These are phyloP conservation scores for Candida neerlandica DNA, from an alignment of 1,139 yeast species.

Conservation along the genomic window DNA sequence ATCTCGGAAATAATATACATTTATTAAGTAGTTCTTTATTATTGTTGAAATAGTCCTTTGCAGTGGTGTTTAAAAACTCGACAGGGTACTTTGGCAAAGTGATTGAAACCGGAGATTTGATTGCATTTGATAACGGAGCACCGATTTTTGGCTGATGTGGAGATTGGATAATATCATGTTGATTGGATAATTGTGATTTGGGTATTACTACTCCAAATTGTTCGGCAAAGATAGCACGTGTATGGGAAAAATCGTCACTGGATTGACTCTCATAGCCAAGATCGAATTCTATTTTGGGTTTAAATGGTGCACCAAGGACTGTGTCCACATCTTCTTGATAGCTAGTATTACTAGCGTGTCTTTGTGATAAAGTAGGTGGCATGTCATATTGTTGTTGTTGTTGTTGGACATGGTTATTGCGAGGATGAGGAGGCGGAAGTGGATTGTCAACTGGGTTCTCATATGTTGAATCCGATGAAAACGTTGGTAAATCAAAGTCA, in stretches of 20 bases:
- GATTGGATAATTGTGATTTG: background rate
- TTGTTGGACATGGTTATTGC: slow-evolving; percentile 1
- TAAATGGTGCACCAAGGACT: background rate
- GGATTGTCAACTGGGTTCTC: background rate
- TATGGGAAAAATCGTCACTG: slow-evolving; percentile 11
- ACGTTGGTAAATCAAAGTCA: slow-evolving; percentile 4
- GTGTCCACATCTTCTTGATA: background rate
- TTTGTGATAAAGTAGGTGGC: background rate
- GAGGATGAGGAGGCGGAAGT: background rate
- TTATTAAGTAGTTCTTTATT: slow-evolving; percentile 1
- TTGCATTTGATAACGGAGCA: slow-evolving; percentile 20
- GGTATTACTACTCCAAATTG: slow-evolving; percentile 9
- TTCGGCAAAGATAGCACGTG: slow-evolving; percentile 10
- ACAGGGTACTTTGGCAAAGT: slow-evolving; percentile 8
- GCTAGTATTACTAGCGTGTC: background rate
- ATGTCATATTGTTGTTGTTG: background rate
- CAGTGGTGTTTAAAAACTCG: background rate
- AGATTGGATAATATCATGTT: background rate
- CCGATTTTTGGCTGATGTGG: slow-evolving; percentile 6
- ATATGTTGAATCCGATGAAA: slow-evolving; percentile 5
- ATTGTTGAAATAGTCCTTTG: background rate
- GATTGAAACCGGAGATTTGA: slow-evolving; percentile 5
- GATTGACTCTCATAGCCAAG: slow-evolving; percentile 11
- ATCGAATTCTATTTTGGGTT: slow-evolving; percentile 5
- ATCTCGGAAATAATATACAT: background rate